phyloP scores from a whole-genome alignment of 1,139 yeast genomes.

The Pichia sp. region DNA sequence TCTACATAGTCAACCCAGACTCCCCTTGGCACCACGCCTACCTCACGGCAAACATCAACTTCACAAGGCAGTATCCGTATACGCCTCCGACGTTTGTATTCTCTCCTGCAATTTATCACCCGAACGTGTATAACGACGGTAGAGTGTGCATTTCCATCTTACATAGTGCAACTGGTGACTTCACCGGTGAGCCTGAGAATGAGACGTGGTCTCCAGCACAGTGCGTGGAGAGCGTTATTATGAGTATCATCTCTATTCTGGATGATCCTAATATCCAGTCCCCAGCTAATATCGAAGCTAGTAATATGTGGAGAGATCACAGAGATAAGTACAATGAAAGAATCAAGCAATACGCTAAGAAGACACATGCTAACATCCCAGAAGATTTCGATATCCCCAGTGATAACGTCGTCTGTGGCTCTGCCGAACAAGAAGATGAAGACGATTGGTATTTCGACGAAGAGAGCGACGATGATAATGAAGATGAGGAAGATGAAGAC shows the following conservation, averaged over 20 bases:
- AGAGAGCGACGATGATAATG: conserved; percentile 26
- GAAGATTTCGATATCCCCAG: conserved; percentile 74
- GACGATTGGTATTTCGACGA: conserved; percentile 26
- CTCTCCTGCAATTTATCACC: conserved; percentile 93
- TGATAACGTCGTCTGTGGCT: conserved; percentile 8
- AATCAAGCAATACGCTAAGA: conserved; percentile 76
- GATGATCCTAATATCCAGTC: conserved; percentile 90
- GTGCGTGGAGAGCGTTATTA: conserved; percentile 84
- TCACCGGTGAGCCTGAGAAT: conserved; percentile 84
- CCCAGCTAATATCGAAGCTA: conserved; percentile 95
- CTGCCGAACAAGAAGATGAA: conserved; percentile 26
- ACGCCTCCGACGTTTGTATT: conserved; percentile 88
- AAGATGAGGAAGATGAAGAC: conserved; percentile 27
- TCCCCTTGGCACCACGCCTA: conserved; percentile 95
- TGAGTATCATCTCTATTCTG: conserved; percentile 80
- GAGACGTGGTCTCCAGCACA: conserved; percentile 98
- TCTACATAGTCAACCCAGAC: conserved; percentile 84
- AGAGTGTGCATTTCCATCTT: conserved; percentile 86
- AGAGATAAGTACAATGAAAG: conserved; percentile 69
- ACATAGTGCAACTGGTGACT: conserved; percentile 79
- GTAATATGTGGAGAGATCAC: conserved; percentile 81
- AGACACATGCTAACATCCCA: conserved; percentile 81
- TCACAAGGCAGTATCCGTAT: conserved; percentile 87
- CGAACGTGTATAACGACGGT: conserved; percentile 92
- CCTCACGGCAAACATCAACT: conserved; percentile 88